Conservation (phyloP, 1,284 basidiomycete genomes). For the Ustilago cynodontis region DNA sequence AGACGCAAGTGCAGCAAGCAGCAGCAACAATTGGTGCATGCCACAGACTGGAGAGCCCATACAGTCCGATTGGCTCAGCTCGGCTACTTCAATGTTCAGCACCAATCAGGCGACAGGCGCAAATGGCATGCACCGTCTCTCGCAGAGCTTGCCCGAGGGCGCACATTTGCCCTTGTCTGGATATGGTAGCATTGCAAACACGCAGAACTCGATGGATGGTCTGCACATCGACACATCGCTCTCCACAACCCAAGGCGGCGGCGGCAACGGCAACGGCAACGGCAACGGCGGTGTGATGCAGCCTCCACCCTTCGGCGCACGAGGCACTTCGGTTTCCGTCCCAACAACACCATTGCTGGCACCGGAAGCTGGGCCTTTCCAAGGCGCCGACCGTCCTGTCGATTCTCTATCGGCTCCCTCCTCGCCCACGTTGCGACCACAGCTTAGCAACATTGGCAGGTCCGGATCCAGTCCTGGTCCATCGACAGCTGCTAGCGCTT, state of each 20-base stretch:
- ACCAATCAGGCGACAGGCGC: background rate
- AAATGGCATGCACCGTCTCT: background rate
- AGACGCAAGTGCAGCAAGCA: constrained; percentile 23
- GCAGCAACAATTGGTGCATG: constrained; percentile 21
- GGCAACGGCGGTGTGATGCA: constrained; percentile 13
- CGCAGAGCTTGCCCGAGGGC: constrained; percentile 38
- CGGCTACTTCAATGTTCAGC: constrained; percentile 25
- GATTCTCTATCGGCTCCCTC: constrained; percentile 53
- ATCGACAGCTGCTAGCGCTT: constrained; percentile 6
- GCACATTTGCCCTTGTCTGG: constrained; percentile 37
- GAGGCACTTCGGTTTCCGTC: constrained; percentile 40
- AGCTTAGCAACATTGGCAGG: constrained; percentile 35
- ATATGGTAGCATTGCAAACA: constrained; percentile 20
- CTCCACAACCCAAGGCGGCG: constrained; percentile 11
- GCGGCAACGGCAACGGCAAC: no score
- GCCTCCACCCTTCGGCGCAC: constrained; percentile 34
- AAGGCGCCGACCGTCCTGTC: constrained; percentile 34
- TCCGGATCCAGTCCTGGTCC: constrained; percentile 48
- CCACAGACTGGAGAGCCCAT: constrained; percentile 1
- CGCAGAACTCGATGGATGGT: constrained; percentile 6
- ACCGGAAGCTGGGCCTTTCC: constrained; percentile 40
- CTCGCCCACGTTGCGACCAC: constrained; percentile 40
- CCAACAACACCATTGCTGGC: constrained; percentile 45
- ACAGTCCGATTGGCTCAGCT: constrained; percentile 39
- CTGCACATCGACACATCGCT: constrained; percentile 39